Evolutionary conservation across 331 rosid species (phyloP).

Genomic region (Malus hybrid): DNA sequence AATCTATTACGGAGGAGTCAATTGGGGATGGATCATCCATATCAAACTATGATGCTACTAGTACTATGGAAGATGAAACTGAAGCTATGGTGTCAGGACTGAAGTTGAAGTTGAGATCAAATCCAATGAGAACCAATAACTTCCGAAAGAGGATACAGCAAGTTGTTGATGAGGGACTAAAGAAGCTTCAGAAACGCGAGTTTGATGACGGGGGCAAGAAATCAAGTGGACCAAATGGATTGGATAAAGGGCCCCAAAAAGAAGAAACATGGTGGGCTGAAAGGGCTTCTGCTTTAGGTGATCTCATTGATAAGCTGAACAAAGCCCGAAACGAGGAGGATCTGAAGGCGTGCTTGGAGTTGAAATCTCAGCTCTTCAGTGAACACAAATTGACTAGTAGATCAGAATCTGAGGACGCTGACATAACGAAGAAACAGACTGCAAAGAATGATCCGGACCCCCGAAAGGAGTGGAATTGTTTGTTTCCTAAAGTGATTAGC

Average conservation of each 20-base stretch:
- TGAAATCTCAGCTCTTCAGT: constrained; percentile 56
- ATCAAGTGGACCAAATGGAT: constrained; percentile 31
- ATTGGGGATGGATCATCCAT: constrained; percentile 24
- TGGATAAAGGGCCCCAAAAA: constrained; percentile 30
- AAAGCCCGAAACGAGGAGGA: constrained; percentile 91
- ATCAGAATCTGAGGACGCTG: constrained; percentile 27
- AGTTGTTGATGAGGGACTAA: constrained; percentile 65
- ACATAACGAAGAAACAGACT: constrained; percentile 20
- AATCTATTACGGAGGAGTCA: constrained; percentile 33
- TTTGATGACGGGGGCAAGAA: constrained; percentile 30
- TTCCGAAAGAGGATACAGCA: constrained; percentile 49
- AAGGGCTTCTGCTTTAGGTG: constrained; percentile 48
- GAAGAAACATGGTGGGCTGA: constrained; percentile 30
- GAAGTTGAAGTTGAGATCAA: constrained; percentile 62
- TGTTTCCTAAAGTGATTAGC: constrained; percentile 33
- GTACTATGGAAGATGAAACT: constrained; percentile 27
- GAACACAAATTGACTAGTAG: constrained; percentile 17
- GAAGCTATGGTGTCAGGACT: constrained; percentile 39
- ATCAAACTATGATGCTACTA: constrained; percentile 28
- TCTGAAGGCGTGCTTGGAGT: constrained; percentile 59
- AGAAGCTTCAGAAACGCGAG: constrained; percentile 40
- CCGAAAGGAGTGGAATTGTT: constrained; percentile 30
- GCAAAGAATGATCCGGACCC: constrained; percentile 28
- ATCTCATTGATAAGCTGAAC: constrained; percentile 72
- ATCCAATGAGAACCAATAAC: constrained; percentile 40